A percentile compares a stretch with the other conserved stretches of the same genome.
Conservation (phyloP, 441 rosid species). For the Iberis amara region DNA sequence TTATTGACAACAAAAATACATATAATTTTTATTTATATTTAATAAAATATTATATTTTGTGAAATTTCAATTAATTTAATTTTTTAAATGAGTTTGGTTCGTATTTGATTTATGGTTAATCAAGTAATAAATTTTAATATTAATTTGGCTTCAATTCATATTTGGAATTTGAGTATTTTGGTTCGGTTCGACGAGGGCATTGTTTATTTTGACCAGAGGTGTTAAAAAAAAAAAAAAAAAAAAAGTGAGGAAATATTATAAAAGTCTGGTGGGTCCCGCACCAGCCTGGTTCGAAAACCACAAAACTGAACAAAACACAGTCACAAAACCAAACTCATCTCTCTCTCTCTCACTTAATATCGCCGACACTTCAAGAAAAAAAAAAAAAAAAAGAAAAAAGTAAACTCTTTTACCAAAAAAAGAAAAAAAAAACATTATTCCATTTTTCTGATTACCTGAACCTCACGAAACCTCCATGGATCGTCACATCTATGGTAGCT, state of each 20-base stretch:
- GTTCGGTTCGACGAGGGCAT: too few species aligned
- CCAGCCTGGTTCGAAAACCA: slow-evolving; percentile 30
- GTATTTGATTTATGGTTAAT: too few species aligned
- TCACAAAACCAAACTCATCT: slow-evolving; percentile 29
- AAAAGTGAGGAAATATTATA: not conserved
- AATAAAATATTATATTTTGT: too few species aligned
- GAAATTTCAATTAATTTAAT: too few species aligned
- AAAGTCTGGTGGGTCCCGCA: slow-evolving; percentile 28
- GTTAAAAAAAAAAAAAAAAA: too few species aligned
- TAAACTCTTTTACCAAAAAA: slow-evolving; percentile 24
- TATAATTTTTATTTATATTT: too few species aligned
- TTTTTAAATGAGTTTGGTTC: too few species aligned
- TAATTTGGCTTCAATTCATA: too few species aligned
- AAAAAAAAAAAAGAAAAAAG: not conserved
- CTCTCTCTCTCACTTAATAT: slow-evolving; percentile 25
- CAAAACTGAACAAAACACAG: slow-evolving; percentile 22
- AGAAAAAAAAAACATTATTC: not conserved
- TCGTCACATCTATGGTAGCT: slow-evolving; percentile 35
- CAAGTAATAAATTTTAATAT: too few species aligned
- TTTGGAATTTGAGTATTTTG: too few species aligned
- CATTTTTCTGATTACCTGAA: slow-evolving; percentile 20
- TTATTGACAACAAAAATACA: too few species aligned
- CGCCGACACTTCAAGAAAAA: slow-evolving; percentile 29
- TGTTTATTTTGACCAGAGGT: too few species aligned
- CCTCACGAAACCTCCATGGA: slow-evolving; percentile 30